phyloP scores from a whole-genome alignment of 352 stramenopile genomes.

The Pythium brassicae region DNA sequence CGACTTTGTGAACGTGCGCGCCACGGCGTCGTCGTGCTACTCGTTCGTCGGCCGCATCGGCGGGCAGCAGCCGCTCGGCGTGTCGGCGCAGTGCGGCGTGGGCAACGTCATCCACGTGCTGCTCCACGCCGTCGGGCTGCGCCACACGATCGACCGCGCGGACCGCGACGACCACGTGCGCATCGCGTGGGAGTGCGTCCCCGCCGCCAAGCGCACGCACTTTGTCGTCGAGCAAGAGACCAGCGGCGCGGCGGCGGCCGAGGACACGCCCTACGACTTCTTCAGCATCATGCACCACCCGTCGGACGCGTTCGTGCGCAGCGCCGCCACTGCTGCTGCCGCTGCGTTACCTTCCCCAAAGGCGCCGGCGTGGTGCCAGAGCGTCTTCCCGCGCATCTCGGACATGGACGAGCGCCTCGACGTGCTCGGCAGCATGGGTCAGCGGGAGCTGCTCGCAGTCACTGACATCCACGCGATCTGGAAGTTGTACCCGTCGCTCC shows the following conservation, averaged over 20 bases:
- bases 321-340: slow-evolving; percentile 8
- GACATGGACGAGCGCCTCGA: slow-evolving; percentile 38
- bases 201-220: slow-evolving; percentile 52
- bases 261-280: slow-evolving; percentile 58
- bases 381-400: slow-evolving; percentile 54
- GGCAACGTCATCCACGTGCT: slow-evolving; percentile 83
- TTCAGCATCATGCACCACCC: slow-evolving; percentile 86
- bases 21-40: slow-evolving; percentile 59
- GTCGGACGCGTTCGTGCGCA: slow-evolving; percentile 58
- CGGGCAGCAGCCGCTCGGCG: slow-evolving; percentile 48
- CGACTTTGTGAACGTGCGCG: slow-evolving; percentile 60
- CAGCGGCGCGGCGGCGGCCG: slow-evolving; percentile 2
- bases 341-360: too few species aligned
- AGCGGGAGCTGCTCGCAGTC: slow-evolving; percentile 63
- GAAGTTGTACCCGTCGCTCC: slow-evolving; percentile 61
- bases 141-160: slow-evolving; percentile 62
- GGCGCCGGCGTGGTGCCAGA: slow-evolving; percentile 59
- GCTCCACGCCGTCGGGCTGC: slow-evolving; percentile 65
- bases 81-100: slow-evolving; percentile 62
- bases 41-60: slow-evolving; percentile 79
- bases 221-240: slow-evolving; percentile 55
- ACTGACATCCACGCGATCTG: slow-evolving; percentile 77
- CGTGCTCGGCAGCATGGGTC: slow-evolving; percentile 67
- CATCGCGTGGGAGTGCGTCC: slow-evolving; percentile 79
- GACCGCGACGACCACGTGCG: slow-evolving; percentile 75